Base-by-base conservation (phyloP, 1,284 basidiomycete species). In the Lentinus polychrous region DNA sequence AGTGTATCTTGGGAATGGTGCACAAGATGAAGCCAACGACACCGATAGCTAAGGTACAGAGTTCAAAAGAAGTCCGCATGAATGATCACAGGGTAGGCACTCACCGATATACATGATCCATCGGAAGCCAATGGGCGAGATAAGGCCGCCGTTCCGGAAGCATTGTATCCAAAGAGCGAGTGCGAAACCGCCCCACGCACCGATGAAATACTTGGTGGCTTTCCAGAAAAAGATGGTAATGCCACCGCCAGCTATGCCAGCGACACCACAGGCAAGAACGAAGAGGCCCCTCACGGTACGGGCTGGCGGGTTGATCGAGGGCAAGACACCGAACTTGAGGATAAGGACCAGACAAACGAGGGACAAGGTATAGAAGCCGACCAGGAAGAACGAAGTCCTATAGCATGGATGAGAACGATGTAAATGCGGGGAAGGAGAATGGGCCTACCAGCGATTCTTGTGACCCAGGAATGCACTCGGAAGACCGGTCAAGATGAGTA, bases 361-460 rank as follows among this genome's bases (percentile, higher is more conserved):
- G 11, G 91, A 80, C 44, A 93, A 73, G 41, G 89, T 81, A 68
- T 95, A 97, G 66, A 91, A 93, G 40, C 93, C 90, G 55, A 89
- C 85, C 59, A 95, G 75, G 64, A 94, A 94, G 70, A 94, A 86
- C 7, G 91, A 92, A n/a, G 91, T 87, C 86, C 89, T 91, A 63
- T 34, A 51, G 48, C 46, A 49, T 52, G 45, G 31, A 22, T 41
- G 22, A 52, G 36, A 31, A n/a, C 18, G 20, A 49, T 34, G 45
- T 38, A 6, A 33, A 44, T 49, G 57, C 43, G 42, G 57, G 50
- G 49, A 32, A 55, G 49, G 47, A 53, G 48, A 15, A 61, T 72
- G 43, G n/a, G n/a, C n/a, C n/a, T 53, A 86, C 91, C 92, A 93
- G 75, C 92, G 74, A 64, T 94, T 94, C 74, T 93, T 94, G 67